phyloP scores from a whole-genome alignment of 169 alveolate species.

The Cryptosporidium ubiquitum region DNA sequence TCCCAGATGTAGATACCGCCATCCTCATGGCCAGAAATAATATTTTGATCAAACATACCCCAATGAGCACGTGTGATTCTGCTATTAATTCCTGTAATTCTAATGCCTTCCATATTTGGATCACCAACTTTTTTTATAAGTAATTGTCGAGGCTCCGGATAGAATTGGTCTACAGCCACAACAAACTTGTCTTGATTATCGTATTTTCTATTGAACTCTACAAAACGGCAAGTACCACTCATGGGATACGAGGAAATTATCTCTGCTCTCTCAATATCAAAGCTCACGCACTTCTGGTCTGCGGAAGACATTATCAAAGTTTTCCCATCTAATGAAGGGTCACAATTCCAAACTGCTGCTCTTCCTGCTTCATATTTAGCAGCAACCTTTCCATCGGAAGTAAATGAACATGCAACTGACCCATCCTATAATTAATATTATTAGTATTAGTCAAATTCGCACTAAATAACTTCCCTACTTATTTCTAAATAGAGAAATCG shows the following conservation, averaged over 20 bases:
- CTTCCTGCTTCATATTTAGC: slow-evolving; percentile 89
- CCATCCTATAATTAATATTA: slow-evolving; percentile 78
- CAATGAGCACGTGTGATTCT: slow-evolving; percentile 86
- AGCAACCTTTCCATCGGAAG: slow-evolving; percentile 76
- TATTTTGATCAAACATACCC: slow-evolving; percentile 89
- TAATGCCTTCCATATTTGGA: slow-evolving; percentile 57
- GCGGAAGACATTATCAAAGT: slow-evolving; percentile 87
- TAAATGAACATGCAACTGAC: slow-evolving; percentile 71
- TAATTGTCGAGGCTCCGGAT: slow-evolving; percentile 74
- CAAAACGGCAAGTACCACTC: slow-evolving; percentile 80
- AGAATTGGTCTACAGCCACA: slow-evolving; percentile 87
- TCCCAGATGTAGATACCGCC: slow-evolving; percentile 79
- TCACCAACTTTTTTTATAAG: slow-evolving; percentile 55
- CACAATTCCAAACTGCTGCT: slow-evolving; percentile 89
- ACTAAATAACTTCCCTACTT: not conserved
- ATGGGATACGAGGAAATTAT: slow-evolving; percentile 54
- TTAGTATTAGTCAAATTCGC: not conserved
- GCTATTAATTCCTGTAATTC: slow-evolving; percentile 63
- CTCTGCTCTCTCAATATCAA: slow-evolving; percentile 86
- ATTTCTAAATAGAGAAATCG: not conserved
- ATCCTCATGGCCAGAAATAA: slow-evolving; percentile 89
- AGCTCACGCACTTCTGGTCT: slow-evolving; percentile 84
- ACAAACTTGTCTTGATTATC: slow-evolving; percentile 84
- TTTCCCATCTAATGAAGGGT: slow-evolving; percentile 86
- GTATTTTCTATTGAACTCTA: slow-evolving; percentile 88